These are phyloP conservation scores for Termitomyces bulborhizus DNA, from an alignment of 768 basidiomycete genomes.

Conservation along the genomic window DNA sequence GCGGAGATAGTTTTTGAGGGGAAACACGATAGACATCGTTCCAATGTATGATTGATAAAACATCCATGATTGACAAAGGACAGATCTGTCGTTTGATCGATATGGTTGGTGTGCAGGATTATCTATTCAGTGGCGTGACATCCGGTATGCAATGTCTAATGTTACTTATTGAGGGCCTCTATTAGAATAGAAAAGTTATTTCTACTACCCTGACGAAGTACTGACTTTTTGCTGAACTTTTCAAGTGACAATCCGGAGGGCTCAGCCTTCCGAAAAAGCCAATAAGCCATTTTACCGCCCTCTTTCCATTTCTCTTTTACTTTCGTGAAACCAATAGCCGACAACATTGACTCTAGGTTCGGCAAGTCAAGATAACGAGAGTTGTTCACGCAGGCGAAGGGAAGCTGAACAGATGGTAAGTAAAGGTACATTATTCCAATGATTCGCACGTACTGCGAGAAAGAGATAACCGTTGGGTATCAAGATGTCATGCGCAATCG, in stretches of 20 bases:
- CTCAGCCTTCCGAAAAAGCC: slow-evolving; percentile 58
- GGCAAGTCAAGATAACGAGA: slow-evolving; percentile 74
- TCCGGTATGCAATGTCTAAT: too few relatives aligned
- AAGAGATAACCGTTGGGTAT: slow-evolving; percentile 54
- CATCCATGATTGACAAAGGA: neutral
- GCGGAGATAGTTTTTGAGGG: slow-evolving; percentile 59
- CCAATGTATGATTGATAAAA: slow-evolving; percentile 54
- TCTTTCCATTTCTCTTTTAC: slow-evolving; percentile 54
- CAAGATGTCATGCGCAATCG: slow-evolving; percentile 52
- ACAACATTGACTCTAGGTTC: slow-evolving; percentile 53
- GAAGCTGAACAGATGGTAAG: slow-evolving; percentile 46
- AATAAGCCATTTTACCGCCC: slow-evolving; percentile 84
- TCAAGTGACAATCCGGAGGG: slow-evolving; percentile 3
- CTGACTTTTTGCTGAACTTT: slow-evolving; percentile 46
- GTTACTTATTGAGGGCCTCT: neutral
- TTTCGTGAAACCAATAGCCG: slow-evolving; percentile 54
- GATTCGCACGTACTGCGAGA: slow-evolving; percentile 48
- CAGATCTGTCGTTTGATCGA: too few relatives aligned
- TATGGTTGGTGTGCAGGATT: too few relatives aligned
- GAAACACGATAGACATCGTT: slow-evolving; percentile 82
- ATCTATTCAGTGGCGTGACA: too few relatives aligned
- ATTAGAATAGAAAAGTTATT: slow-evolving; percentile 72
- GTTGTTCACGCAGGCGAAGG: slow-evolving; percentile 78
- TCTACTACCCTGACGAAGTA: slow-evolving; percentile 59
- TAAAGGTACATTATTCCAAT: too few relatives aligned